Base-by-base conservation (phyloP, 2,329 filamentous ascomycete species). In the Dothideomycetidae sp. region DNA sequence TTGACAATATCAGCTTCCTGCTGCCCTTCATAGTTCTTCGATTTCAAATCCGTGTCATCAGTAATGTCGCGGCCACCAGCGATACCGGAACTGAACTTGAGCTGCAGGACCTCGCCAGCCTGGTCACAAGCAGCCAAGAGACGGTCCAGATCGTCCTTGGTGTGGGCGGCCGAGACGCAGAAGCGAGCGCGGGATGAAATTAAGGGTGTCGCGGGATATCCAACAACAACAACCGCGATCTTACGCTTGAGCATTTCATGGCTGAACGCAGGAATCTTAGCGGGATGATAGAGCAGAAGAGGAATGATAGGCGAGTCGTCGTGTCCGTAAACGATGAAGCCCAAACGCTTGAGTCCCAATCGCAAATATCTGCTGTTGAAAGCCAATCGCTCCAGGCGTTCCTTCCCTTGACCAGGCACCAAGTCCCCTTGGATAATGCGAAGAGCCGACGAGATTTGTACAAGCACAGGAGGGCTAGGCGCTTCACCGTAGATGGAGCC, bases 351-450 rank as follows among this genome's bases (percentile, higher is more conserved):
- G 52, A 98, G 73, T 48, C 90, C 90, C 17, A 98, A 76, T 42
- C 90, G 83, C n/a, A 98, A 81, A 57, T 98, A 98, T 32, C 90
- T 78, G 14, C 86, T 94, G 70, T 98, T 98, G 71, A 96, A 98
- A 34, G 88, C 86, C 48, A 98, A 81, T 49, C 90, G 79, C 62
- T 94, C 86, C 31, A 98, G 72, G 46, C 90, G 81, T 64, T 98
- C 90, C 58, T 93, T 83, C 41, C 90, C 90, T 61, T 98, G 86
- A 3, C 88, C 88, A 11, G 86, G 86, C 40, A 73, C 70, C 29
- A 94, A 64, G 42, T 94, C 86, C 37, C 90, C 90, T 35, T 74
- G 78, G 56, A 98, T 98, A 50, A 96, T 78, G 50, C 77, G 78
- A 36, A 98, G 71, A 3, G 88, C 81, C 18, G 80, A 78, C 32